Base-by-base conservation (phyloP, 2,329 filamentous ascomycete genomes). In the Fusarium nurragi region DNA sequence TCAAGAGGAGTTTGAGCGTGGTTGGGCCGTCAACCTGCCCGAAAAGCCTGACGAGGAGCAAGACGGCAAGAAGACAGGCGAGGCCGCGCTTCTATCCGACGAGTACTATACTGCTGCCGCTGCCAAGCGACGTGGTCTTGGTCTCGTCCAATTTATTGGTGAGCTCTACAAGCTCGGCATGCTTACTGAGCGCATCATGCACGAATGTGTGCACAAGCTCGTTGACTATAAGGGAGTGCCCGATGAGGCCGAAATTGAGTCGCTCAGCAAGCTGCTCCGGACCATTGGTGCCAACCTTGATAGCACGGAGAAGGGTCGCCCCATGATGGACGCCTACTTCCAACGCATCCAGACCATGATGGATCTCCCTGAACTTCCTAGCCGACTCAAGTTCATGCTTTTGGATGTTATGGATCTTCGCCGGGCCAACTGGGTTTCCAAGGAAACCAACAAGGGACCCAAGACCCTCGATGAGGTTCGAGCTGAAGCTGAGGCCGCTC, bases 161-260 rank as follows among this genome's bases (percentile, higher is more conserved):
- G 95, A 99, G 81, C 88, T 99, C 41, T 99, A 97, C 88, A 99
- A 98, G 85, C 88, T 99, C 61, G 90, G 91, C 77, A 99, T 99
- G 95, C 86, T 99, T 78, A 99, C 95, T 62, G 92, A 97, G 78
- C 92, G 94, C 77, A 99, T 99, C 80, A 99, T 99, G 95, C 94
- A 99, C 83, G 93, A 97, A 80, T 99, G 95, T 86, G 93, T 99
- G 25, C 90, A 93, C 82, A 97, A 97, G 80, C 87, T 99, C 65
- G 92, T 99, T 69, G 94, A 99, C 80, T 98, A 96, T 79, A 90
- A 94, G 74, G 93, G 92, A 63, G 83, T 93, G 61, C 95, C 95
- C 40, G 95, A 99, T 71, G 95, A 99, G 80, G 92, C 94, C 51
- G 94, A 97, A 77, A 90, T 99, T 60, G 95, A 99, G 84, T 97